These are phyloP conservation scores for Phytophthora rubi DNA, from an alignment of 352 stramenopile species.

Conservation along the genomic window DNA sequence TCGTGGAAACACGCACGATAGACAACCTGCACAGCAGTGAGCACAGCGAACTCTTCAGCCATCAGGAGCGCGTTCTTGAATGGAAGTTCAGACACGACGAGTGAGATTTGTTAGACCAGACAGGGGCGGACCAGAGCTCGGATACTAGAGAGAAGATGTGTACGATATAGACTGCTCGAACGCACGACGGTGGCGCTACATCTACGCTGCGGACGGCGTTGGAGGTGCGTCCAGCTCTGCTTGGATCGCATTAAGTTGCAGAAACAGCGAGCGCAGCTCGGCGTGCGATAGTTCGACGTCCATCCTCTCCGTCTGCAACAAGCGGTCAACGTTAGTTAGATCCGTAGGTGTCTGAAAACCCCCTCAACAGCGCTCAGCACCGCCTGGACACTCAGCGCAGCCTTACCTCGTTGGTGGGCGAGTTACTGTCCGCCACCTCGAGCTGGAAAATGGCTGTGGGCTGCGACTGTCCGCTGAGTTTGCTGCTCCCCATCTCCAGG, in stretches of 20 bases:
- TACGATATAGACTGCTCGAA: not conserved
- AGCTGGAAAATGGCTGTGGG: conserved; percentile 67
- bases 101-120: not conserved
- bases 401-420: conserved; percentile 19
- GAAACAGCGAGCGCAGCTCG: conserved; percentile 59
- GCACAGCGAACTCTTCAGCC: not conserved
- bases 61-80: not conserved
- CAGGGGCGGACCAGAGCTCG: not conserved
- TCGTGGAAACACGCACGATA: conserved; percentile 2
- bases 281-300: conserved; percentile 67
- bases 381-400: too few species aligned
- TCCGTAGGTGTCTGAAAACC: not conserved
- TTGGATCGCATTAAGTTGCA: conserved; percentile 72
- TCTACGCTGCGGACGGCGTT: conserved; percentile 27
- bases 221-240: conserved; percentile 42
- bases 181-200: not conserved
- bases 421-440: conserved; percentile 28
- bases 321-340: not conserved
- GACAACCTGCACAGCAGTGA: conserved; percentile 11
- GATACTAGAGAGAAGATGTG: not conserved
- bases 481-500: conserved; percentile 58
- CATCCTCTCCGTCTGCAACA: conserved; percentile 49
- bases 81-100: not conserved
- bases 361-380: not conserved
- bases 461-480: conserved; percentile 44